Evolutionary conservation across 139 green algal species (phyloP), one percentile per base, ranked within the genome.

Genomic region (Medakamo hakoo): DNA sequence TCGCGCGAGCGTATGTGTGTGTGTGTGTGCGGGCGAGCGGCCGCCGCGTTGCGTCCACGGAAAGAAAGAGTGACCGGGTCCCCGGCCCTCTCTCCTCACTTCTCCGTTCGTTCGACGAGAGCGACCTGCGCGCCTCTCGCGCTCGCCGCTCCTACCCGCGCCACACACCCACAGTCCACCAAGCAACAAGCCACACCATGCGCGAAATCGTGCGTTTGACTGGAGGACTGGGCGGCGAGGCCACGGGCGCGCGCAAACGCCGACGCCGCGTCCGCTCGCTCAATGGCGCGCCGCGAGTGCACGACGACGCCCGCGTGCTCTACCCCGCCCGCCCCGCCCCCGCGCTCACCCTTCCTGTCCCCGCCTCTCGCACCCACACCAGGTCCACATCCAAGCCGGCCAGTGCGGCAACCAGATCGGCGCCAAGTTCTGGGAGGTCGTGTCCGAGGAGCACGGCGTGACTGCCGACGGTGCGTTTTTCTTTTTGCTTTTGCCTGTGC

Each of bases 341-440:
- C 64, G 25, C 31, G 5, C 4, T 55, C 19, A 63, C 5, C 23
- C 25, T 24, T 2, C 19, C 23, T 49, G 23, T n/a, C 9, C 55
- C 0, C 26, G 22, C 30, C 2, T 23, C 32, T 61, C 9, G 32
- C 24, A 16, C n/a, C n/a, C n/a, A n/a, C n/a, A n/a, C n/a, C n/a
- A n/a, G n/a, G n/a, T n/a, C n/a, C n/a, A n/a, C n/a, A n/a, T 65
- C 68, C 77, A 88, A 75, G 80, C 72, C 52, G 86, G 86, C 52
- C 86, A 94, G 75, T 94, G 86, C 79, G 86, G 86, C 62, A 94
- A 94, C 81, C 86, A 94, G 74, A 91, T 89, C 63, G 82, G 73
- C 69, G 80, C 80, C 58, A 87, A 87, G 71, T 90, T 90, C 65
- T 90, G 83, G 83, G 78, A 86, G 70, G 82, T 88, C 28, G 76